These are phyloP conservation scores for Pythium biforme DNA, from an alignment of 352 stramenopile genomes.

Conservation along the genomic window DNA sequence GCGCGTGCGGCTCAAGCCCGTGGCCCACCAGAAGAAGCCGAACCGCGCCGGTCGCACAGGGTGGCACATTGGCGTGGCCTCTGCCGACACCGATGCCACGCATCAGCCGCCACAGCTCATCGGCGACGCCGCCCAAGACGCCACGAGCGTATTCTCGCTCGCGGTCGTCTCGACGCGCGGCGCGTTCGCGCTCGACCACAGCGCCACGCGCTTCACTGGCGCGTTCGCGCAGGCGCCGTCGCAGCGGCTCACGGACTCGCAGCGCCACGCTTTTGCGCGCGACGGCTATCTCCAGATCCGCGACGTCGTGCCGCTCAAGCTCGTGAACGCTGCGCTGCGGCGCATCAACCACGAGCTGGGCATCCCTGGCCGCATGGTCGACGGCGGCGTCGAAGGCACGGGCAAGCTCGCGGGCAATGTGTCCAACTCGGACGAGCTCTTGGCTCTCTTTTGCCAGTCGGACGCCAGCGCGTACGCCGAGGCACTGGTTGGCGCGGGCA, in stretches of 20 bases:
- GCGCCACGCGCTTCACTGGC: constrained; percentile 32
- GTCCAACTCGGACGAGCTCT: constrained; percentile 63
- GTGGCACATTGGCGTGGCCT: constrained; percentile 48
- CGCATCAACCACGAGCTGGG: constrained; percentile 81
- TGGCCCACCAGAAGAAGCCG: constrained; percentile 68
- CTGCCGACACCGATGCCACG: too few relatives aligned
- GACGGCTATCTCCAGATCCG: constrained; percentile 76
- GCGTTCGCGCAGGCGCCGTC: constrained; percentile 21
- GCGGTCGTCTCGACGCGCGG: constrained; percentile 44
- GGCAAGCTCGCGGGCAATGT: constrained; percentile 70
- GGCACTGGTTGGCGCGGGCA: constrained; percentile 46
- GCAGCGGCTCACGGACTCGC: constrained; percentile 45
- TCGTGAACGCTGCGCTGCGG: constrained; percentile 54
- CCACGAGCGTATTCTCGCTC: constrained; percentile 49
- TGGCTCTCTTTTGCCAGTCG: constrained; percentile 56
- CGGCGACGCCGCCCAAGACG: constrained; percentile 46
- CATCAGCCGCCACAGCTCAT: constrained; percentile 34
- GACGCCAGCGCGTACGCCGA: constrained; percentile 60
- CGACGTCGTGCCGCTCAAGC: constrained; percentile 46
- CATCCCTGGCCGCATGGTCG: constrained; percentile 61
- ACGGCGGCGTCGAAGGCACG: constrained; percentile 68
- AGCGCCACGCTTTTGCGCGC: constrained; percentile 63
- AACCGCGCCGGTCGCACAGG: constrained; percentile 42
- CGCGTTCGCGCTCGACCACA: constrained; percentile 46
- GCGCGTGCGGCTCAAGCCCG: constrained; percentile 46